Evolutionary conservation across 108 stramenopile genomes (phyloP).

Genomic region (Chaetoceros muelleri): DNA sequence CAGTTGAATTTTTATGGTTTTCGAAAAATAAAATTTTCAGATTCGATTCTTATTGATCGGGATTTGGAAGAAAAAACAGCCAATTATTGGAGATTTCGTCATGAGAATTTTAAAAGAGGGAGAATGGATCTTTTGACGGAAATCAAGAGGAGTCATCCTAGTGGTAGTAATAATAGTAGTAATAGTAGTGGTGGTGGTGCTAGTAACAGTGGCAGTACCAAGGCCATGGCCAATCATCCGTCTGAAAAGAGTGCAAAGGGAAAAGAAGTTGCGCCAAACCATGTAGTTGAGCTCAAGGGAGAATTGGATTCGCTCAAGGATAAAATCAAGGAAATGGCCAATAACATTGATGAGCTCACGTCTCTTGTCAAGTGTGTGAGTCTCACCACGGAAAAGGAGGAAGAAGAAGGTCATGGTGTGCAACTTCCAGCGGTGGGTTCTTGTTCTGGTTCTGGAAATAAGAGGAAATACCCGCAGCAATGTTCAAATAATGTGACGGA

Average conservation of each 20-base stretch:
- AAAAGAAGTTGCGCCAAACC: too few relatives aligned
- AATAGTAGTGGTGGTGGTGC: too few relatives aligned
- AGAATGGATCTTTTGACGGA: conserved; percentile 57
- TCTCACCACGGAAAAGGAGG: conserved; percentile 23
- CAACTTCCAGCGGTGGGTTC: conserved; percentile 4
- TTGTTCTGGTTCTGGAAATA: conserved; percentile 15
- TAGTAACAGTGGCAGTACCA: too few relatives aligned
- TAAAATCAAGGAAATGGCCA: conserved; percentile 63
- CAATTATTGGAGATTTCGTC: conserved; percentile 73
- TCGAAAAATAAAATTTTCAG: conserved; percentile 42
- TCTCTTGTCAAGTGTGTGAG: conserved; percentile 57
- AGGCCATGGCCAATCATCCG: too few relatives aligned
- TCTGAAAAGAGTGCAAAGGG: too few relatives aligned
- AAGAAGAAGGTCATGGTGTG: conserved; percentile 4
- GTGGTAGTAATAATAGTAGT: too few relatives aligned
- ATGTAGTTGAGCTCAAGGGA: conserved; percentile 31
- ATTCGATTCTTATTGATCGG: conserved; percentile 60
- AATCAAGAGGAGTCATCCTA: conserved; percentile 36
- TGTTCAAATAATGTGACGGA: conserved; percentile 1
- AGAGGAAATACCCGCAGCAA: conserved; percentile 2
- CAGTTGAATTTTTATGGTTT: conserved; percentile 26
- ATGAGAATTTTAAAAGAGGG: conserved; percentile 61
- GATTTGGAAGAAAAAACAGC: conserved; percentile 56
- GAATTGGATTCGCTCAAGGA: conserved; percentile 61
- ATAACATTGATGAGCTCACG: conserved; percentile 70